These are phyloP conservation scores for Rhizophagus clarus DNA, from an alignment of 192 early-diverging fungal genomes.

Conservation along the genomic window DNA sequence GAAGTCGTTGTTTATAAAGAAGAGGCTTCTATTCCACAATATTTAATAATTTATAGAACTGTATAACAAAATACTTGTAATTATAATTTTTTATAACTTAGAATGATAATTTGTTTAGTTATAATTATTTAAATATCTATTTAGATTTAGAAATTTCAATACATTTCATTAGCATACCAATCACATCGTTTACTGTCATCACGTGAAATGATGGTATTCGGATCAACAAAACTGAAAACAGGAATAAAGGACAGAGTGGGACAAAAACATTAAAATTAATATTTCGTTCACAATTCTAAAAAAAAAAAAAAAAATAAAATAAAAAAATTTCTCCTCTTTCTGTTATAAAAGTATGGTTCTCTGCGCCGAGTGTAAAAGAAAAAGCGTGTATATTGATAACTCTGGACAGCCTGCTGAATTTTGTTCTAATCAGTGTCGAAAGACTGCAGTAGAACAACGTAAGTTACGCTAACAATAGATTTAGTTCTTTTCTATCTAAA, in stretches of 20 bases:
- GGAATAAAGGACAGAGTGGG: no score
- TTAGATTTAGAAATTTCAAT: no score
- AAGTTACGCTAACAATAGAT: neutral
- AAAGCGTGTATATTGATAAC: neutral
- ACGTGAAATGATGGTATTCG: no score
- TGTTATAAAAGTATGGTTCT: neutral
- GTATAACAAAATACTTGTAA: neutral
- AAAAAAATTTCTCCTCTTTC: neutral
- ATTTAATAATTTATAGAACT: constrained; percentile 29
- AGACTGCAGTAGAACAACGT: constrained; percentile 1
- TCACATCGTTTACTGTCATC: no score
- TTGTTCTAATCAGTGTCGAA: constrained; percentile 14
- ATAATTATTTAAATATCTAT: no score
- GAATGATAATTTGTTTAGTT: no score
- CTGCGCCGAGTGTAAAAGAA: constrained; percentile 10
- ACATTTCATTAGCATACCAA: no score
- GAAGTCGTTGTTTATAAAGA: constrained; percentile 36
- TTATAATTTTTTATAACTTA: neutral
- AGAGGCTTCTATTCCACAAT: constrained; percentile 32
- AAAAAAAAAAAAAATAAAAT: no score
- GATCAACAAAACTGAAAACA: no score
- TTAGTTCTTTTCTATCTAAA: no score
- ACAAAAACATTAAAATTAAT: no score
- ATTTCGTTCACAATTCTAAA: no score
- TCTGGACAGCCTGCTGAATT: neutral